Base-by-base conservation (phyloP, 495 filamentous ascomycete genomes). In the Penicillium coffeae region DNA sequence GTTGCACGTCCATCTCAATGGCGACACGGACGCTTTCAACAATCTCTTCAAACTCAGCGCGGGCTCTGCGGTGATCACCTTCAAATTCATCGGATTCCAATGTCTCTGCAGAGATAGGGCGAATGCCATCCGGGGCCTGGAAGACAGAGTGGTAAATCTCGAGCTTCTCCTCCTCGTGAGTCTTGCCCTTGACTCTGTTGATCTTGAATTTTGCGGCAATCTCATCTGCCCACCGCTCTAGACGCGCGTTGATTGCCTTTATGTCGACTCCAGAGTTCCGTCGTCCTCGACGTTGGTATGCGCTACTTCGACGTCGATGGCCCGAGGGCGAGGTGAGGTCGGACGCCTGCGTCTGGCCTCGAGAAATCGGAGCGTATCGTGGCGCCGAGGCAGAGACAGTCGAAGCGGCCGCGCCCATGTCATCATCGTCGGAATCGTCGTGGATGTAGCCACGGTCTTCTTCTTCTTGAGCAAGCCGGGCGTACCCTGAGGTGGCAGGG, bases 121-220 rank as follows among this genome's bases (percentile, higher is more conserved):
- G 77, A 19, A 93, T 74, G 40, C 91, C 87, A 45, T 95, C 87
- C 5, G 91, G 91, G 1, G 93, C 76, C 54, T 95, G 89, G 60
- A 97, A 99, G 19, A 99, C 93, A 1, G 90, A 93, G 70, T 96
- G 89, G 56, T 96, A 89, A 41, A 99, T 99, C 70, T 99, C 94
- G 25, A 96, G 77, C 40, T 82, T 86, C 65, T 91, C 89, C 54
- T 94, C 90, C 53, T 91, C 87, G 20, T 79, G 72, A 15, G 77
- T 80, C 64, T 80, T 87, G 21, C 87, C 88, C 66, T 86, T 91
- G 52, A 84, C 82, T 34, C 81, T 82, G 48, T 79, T 74, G 57
- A 90, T 88, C 72, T 95, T 97, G 80, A 98, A 97, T 58, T 94
- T 94, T 54, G 86, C 87, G 21, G 94, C 92, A 58, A 99, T 97